These are phyloP conservation scores for Gastroboletus turbinatus DNA, from an alignment of 1,284 basidiomycete species.

Conservation along the genomic window DNA sequence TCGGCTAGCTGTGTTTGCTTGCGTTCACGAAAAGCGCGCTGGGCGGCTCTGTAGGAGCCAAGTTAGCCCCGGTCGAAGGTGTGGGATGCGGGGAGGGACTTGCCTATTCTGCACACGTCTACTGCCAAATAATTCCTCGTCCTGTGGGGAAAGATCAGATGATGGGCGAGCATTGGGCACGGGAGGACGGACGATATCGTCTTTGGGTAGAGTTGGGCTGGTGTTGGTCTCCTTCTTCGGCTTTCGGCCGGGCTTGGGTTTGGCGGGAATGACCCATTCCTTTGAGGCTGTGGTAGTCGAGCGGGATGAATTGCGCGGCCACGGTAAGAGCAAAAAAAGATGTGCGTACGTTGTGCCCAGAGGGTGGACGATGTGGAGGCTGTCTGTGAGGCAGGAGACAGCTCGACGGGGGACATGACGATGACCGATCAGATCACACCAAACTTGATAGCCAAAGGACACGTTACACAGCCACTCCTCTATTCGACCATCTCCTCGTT, in stretches of 20 bases:
- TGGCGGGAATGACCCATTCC: slow-evolving; percentile 89
- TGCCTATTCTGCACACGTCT: slow-evolving; percentile 77
- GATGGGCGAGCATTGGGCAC: neutral
- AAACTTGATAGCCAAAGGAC: neutral
- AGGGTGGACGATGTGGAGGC: slow-evolving; percentile 34
- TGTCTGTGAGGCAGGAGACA: slow-evolving; percentile 29
- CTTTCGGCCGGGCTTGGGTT: slow-evolving; percentile 88
- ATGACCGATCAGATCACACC: slow-evolving; percentile 16
- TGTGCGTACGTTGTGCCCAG: slow-evolving; percentile 48
- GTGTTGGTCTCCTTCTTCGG: slow-evolving; percentile 67
- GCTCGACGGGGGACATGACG: slow-evolving; percentile 30
- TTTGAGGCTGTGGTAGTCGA: slow-evolving; percentile 60
- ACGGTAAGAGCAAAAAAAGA: neutral
- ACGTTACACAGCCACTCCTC: slow-evolving; percentile 18
- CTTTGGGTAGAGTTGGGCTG: slow-evolving; percentile 35
- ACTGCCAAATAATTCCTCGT: slow-evolving; percentile 54
- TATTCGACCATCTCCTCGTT: slow-evolving; percentile 68
- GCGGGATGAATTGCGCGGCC: slow-evolving; percentile 1
- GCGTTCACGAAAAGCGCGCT: slow-evolving; percentile 88
- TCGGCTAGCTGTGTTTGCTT: slow-evolving; percentile 91
- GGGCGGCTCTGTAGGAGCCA: slow-evolving; percentile 64
- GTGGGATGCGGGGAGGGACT: slow-evolving; percentile 11
- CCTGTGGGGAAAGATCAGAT: slow-evolving; percentile 30
- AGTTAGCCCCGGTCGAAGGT: slow-evolving; percentile 4
- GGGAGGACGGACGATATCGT: slow-evolving; percentile 46